A percentile compares a stretch with the other conserved stretches of the same genome.
Conservation (phyloP, 371 early-diverging fungal genomes). For the Caulochytrium protostelioides region DNA sequence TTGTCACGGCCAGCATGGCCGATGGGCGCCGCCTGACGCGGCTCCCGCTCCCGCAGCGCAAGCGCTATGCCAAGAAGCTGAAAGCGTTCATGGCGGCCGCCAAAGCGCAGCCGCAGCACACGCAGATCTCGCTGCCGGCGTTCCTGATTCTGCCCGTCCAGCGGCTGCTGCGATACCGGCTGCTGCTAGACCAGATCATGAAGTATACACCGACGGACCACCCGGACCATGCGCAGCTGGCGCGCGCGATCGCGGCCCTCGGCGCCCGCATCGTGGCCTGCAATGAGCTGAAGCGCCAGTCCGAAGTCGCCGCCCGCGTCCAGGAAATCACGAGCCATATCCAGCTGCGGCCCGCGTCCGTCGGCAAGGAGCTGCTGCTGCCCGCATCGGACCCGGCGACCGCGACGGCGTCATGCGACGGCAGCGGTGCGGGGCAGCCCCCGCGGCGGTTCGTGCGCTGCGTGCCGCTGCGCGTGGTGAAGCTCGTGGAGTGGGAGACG, state of each 20-base stretch:
- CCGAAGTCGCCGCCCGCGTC: conserved; percentile 6
- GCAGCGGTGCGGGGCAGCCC: no score
- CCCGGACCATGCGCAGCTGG: conserved; percentile 34
- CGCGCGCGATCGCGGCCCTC: conserved; percentile 32
- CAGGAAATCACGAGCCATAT: not conserved
- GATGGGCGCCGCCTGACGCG: not conserved
- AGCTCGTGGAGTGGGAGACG: no score
- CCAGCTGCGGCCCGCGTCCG: not conserved
- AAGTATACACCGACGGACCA: conserved; percentile 34
- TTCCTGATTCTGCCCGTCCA: conserved; percentile 61
- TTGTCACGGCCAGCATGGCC: conserved; percentile 2
- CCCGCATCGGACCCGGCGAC: not conserved
- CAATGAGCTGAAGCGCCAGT: conserved; percentile 37
- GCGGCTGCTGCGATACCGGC: conserved; percentile 51
- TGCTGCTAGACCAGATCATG: conserved; percentile 45
- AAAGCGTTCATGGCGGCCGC: conserved; percentile 10
- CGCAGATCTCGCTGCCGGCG: conserved; percentile 44
- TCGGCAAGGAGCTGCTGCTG: no score
- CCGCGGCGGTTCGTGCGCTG: no score
- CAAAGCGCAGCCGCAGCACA: conserved; percentile 17
- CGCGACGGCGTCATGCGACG: not conserved
- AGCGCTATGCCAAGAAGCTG: conserved; percentile 7
- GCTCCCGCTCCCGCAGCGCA: not conserved
- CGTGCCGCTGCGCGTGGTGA: no score
- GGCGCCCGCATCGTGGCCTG: conserved; percentile 35